phyloP scores from a whole-genome alignment of 331 rosid species.

The Quercus lobata region DNA sequence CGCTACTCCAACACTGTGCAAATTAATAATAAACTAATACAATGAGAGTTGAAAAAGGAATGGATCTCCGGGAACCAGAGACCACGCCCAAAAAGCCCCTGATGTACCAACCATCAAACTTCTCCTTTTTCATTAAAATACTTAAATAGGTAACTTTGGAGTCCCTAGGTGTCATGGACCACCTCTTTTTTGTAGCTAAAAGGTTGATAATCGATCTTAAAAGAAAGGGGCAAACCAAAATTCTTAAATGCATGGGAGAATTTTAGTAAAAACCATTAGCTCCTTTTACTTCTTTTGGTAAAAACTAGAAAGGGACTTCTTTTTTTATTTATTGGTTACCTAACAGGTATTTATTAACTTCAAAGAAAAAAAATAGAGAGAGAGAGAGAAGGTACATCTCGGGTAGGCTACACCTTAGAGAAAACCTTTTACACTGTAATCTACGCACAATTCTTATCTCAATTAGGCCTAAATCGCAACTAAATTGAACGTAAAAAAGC shows the following conservation, averaged over 20 bases:
- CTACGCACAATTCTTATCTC: too few relatives aligned
- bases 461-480: too few relatives aligned
- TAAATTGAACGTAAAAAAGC: too few relatives aligned
- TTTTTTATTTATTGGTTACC: too few relatives aligned
- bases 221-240: not conserved
- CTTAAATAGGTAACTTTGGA: not conserved
- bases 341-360: too few relatives aligned
- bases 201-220: not conserved
- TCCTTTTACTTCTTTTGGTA: not conserved
- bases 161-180: not conserved
- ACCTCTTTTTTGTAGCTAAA: not conserved
- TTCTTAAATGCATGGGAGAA: not conserved
- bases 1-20: not conserved
- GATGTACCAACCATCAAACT: not conserved
- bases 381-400: too few relatives aligned
- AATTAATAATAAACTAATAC: not conserved
- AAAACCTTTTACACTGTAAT: too few relatives aligned
- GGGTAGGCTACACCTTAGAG: too few relatives aligned
- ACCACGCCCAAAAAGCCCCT: constrained; percentile 27
- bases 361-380: too few relatives aligned
- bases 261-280: not conserved
- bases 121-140: not conserved
- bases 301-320: not conserved
- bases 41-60: not conserved
- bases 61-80: constrained; percentile 22